Conservation (phyloP, 345 rosid genomes). For the Populus ilicifolia region DNA sequence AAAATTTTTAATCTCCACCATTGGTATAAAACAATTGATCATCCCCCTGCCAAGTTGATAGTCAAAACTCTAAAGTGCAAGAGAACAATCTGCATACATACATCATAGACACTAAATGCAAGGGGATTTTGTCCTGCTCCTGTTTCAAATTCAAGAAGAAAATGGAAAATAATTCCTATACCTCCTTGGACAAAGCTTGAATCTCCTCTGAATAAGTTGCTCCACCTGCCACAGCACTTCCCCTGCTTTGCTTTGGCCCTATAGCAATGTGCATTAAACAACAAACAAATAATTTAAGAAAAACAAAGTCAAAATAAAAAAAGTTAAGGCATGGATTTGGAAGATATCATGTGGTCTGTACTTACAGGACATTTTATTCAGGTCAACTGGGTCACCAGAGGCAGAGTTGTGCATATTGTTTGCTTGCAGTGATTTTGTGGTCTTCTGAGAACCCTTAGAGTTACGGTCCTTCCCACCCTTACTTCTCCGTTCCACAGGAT, state of each 20-base stretch:
- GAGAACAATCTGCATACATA: neutral
- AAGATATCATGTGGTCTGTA: constrained; percentile 2
- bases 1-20: neutral
- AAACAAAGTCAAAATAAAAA: neutral
- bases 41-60: neutral
- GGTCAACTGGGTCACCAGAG: constrained; percentile 27
- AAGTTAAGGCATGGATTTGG: neutral
- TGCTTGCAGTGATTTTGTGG: constrained; percentile 70
- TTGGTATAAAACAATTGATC: neutral
- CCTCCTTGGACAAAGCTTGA: constrained; percentile 79
- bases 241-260: constrained; percentile 65
- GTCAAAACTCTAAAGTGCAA: neutral
- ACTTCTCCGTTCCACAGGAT: constrained; percentile 80
- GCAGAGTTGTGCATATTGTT: constrained; percentile 49
- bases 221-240: constrained; percentile 32
- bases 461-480: constrained; percentile 68
- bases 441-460: constrained; percentile 48
- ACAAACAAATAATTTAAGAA: neutral
- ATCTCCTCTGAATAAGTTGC: constrained; percentile 47
- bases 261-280: constrained; percentile 11
- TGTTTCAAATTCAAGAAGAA: neutral
- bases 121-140: neutral
- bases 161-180: constrained; percentile 22
- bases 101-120: constrained; percentile 7
- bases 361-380: constrained; percentile 39